phyloP scores from a whole-genome alignment of 2,329 filamentous ascomycete genomes.

The Monosporascus sp. region DNA sequence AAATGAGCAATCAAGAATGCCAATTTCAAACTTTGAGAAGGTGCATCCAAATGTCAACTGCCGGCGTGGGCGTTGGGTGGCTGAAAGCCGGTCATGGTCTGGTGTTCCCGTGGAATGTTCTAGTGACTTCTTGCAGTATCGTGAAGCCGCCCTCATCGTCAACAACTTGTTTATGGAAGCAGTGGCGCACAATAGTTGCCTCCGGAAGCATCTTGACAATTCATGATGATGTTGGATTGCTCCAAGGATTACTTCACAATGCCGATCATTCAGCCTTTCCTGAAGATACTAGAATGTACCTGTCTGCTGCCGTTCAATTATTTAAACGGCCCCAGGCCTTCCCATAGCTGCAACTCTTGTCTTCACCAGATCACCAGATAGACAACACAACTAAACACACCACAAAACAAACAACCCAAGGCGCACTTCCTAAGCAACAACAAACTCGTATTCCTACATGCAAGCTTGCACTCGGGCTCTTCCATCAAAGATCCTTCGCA shows the following conservation, averaged over 20 bases:
- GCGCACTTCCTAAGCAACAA: conserved; percentile 13
- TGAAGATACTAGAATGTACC: conserved; percentile 23
- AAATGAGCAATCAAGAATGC: too few relatives aligned
- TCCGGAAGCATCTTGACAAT: conserved; percentile 19
- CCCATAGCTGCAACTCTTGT: conserved; percentile 6
- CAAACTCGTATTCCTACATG: background rate
- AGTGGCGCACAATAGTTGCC: conserved; percentile 1
- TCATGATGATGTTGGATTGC: conserved; percentile 16
- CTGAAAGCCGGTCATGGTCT: background rate
- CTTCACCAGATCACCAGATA: conserved; percentile 22
- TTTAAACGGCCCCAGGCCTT: conserved; percentile 21
- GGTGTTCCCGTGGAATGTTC: conserved; percentile 21
- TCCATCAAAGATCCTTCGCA: conserved; percentile 15
- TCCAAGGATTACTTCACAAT: conserved; percentile 15
- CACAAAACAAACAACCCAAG: conserved; percentile 5
- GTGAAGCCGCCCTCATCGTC: conserved; percentile 6
- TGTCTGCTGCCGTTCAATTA: conserved; percentile 15
- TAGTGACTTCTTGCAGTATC: conserved; percentile 20
- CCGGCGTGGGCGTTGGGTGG: too few relatives aligned
- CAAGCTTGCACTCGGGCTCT: conserved; percentile 1
- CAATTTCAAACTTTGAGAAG: too few relatives aligned
- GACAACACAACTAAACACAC: conserved; percentile 10
- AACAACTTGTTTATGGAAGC: conserved; percentile 7
- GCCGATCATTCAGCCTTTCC: conserved; percentile 13
- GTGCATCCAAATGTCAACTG: too few relatives aligned